Evolutionary conservation across 768 basidiomycete species (phyloP).

Genomic region (Gymnopilus junonius): DNA sequence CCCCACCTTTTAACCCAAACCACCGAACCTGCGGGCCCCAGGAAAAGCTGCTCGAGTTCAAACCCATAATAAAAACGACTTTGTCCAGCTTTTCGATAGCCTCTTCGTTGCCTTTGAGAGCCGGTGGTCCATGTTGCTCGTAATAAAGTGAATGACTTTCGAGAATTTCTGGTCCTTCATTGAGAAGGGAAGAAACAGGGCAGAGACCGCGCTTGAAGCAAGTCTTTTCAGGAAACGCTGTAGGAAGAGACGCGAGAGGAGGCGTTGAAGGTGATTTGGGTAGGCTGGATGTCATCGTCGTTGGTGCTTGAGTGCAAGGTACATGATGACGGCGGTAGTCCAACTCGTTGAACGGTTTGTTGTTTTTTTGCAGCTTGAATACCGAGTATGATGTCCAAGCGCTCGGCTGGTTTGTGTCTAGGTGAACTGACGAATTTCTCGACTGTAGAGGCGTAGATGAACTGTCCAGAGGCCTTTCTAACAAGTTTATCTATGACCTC

Average conservation of each 20-base stretch:
- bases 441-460: too few species aligned
- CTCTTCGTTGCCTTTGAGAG: conserved; percentile 26
- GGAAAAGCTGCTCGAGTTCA: conserved; percentile 65
- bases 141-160: conserved; percentile 80
- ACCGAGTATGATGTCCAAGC: too few species aligned
- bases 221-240: conserved; percentile 64
- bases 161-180: conserved; percentile 47
- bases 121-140: conserved; percentile 66
- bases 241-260: conserved; percentile 30
- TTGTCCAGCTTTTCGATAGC: conserved; percentile 36
- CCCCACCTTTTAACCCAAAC: conserved; percentile 43
- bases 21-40: conserved; percentile 70
- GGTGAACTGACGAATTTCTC: too few species aligned
- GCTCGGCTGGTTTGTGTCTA: too few species aligned
- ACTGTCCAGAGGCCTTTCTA: too few species aligned
- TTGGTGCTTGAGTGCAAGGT: not conserved
- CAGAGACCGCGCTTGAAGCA: conserved; percentile 77
- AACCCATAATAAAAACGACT: conserved; percentile 79
- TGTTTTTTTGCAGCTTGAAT: too few species aligned
- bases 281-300: not conserved
- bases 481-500: too few species aligned
- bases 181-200: conserved; percentile 60
- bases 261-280: not conserved
- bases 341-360: too few species aligned
- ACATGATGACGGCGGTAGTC: not conserved